Base-by-base conservation (phyloP, 805 yeast species). In the Limtongia smithiae region DNA sequence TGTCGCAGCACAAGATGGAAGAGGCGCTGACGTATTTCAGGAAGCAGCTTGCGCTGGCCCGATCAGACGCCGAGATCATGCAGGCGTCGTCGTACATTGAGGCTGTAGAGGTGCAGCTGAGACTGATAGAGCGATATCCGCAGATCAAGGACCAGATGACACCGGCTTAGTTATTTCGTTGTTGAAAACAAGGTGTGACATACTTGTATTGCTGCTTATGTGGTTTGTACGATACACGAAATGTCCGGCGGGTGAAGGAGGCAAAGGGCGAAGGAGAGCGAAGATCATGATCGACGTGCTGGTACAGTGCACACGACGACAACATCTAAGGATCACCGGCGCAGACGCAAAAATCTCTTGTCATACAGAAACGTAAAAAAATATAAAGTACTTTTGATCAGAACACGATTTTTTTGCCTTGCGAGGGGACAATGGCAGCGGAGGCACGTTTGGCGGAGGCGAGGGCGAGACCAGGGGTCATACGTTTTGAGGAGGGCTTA, bases 81-180 rank as follows among this genome's bases (percentile, higher is more conserved):
- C 96, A 88, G 72, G 93, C 96, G 48, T 82, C 88, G 55, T 83
- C 93, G 17, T 85, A 86, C 62, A 90, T 91, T 52, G 96, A 88
- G 71, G 56, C 56, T 4, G 53, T 47, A 14, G 25, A 44, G 18
- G 46, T 42, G 9, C 58, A 93, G 75, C 71, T 81, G 64, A 80
- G 83, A 64, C 79, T 93, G 39, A 51, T 49, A 17, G 53, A 59
- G 41, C 44, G 50, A 12, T 60, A 59, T 36, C 63, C 63, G 4
- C 39, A 50, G 37, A 41, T 60, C 28, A 54, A 47, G 41, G 62
- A 42, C 31, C 57, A 57, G 37, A 39, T 58, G 54, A 35, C 36
- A 25, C 37, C 44, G 28, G 41, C 32, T 22, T 9, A 24, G 36
- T 37, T 44, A 37, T 38, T 33, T n/a, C 34, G 37, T 33, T 33